A percentile compares a stretch with the other conserved stretches of the same genome.
phyloP scores from a whole-genome alignment of 352 stramenopile species.

The Saprolegnia parasitica region DNA sequence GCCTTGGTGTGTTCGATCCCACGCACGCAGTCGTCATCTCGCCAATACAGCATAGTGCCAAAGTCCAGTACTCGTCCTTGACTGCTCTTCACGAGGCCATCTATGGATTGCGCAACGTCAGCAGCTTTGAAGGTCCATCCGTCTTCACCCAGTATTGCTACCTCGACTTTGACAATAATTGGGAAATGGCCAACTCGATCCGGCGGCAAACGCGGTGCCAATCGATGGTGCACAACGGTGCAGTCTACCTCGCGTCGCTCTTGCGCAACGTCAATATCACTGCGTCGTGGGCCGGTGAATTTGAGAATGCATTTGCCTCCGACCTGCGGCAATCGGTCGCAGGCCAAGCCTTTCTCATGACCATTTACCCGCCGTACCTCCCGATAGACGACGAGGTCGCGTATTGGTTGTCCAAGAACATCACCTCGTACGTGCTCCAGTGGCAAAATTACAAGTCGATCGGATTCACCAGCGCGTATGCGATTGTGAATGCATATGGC shows the following conservation, averaged over 20 bases:
- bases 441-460: slow-evolving; percentile 26
- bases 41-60: too few species aligned
- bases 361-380: neutral
- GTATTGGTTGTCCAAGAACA: neutral
- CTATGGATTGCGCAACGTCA: too few species aligned
- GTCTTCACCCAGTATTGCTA: slow-evolving; percentile 17
- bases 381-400: neutral
- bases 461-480: neutral
- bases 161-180: neutral
- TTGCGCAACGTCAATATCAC: neutral
- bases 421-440: slow-evolving; percentile 3
- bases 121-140: neutral
- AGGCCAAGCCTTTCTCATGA: neutral
- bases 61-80: too few species aligned
- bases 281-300: neutral
- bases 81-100: too few species aligned
- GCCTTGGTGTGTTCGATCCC: too few species aligned
- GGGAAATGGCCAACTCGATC: slow-evolving; percentile 7
- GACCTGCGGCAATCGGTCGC: neutral
- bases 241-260: neutral
- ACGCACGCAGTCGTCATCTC: too few species aligned
- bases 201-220: neutral
- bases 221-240: neutral
- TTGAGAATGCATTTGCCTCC: neutral
- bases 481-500: slow-evolving; percentile 10